Conservation (phyloP, 345 rosid species). For the Gynandropsis gynandra region DNA sequence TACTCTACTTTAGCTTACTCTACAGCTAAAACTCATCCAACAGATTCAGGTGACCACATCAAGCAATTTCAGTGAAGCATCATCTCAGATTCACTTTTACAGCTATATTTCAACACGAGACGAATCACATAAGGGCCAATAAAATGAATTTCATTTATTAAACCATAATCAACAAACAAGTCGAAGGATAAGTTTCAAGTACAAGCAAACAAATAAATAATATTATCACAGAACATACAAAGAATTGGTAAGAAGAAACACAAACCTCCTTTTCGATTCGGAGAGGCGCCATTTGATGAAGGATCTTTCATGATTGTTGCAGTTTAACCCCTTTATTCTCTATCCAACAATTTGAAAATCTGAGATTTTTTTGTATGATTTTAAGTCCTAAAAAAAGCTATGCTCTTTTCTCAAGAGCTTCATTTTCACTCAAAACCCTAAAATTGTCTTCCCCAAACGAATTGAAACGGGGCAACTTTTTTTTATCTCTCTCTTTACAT, state of each 20-base stretch:
- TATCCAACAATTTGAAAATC: slow-evolving; percentile 17
- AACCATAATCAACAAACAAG: too few relatives aligned
- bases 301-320: slow-evolving; percentile 63
- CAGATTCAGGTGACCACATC: slow-evolving; percentile 4
- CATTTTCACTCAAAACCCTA: slow-evolving; percentile 18
- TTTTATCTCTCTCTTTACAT: slow-evolving; percentile 17
- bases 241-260: neutral
- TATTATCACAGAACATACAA: neutral
- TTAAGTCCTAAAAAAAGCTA: slow-evolving; percentile 18
- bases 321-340: neutral
- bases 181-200: slow-evolving; percentile 3
- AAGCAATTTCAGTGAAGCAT: slow-evolving; percentile 3
- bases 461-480: neutral
- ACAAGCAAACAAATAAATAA: neutral
- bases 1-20: slow-evolving; percentile 15
- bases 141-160: too few relatives aligned
- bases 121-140: too few relatives aligned
- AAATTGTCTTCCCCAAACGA: slow-evolving; percentile 10
- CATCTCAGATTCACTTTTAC: neutral
- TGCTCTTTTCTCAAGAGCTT: slow-evolving; percentile 19
- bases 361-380: neutral
- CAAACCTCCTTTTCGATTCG: slow-evolving; percentile 71
- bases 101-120: too few relatives aligned
- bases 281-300: slow-evolving; percentile 67
- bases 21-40: neutral